Evolutionary conservation across 768 basidiomycete species (phyloP).

Genomic region (Suillus bovinus): DNA sequence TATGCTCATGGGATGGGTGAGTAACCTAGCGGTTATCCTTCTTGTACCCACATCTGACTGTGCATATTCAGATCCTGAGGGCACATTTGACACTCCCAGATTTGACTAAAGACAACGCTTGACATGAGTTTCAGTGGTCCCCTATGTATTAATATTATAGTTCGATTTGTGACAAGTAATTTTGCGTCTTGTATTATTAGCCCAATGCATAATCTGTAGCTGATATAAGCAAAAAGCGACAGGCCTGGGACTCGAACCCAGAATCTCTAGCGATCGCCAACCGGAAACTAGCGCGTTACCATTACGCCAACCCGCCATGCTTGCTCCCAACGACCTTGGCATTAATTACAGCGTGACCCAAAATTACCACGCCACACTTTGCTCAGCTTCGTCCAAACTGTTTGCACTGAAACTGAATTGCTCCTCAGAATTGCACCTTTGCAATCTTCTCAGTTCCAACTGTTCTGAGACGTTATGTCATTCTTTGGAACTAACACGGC

Average conservation of each 20-base stretch:
- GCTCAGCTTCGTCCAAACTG: neutral
- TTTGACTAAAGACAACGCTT: constrained; percentile 26
- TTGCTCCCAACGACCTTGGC: too few species aligned
- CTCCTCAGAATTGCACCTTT: constrained; percentile 1
- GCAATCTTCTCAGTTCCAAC: neutral
- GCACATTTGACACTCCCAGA: constrained; percentile 46
- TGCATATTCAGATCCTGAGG: constrained; percentile 30
- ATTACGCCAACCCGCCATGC: constrained; percentile 59
- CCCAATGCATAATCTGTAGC: neutral
- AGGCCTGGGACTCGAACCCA: constrained; percentile 65
- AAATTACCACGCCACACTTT: constrained; percentile 19
- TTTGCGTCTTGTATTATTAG: neutral
- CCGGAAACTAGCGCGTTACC: constrained; percentile 68
- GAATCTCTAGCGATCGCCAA: constrained; percentile 50
- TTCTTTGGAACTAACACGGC: constrained; percentile 41
- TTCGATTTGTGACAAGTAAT: too few species aligned
- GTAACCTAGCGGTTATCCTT: neutral
- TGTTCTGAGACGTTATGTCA: constrained; percentile 33
- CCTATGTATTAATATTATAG: too few species aligned
- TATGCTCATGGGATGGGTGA: constrained; percentile 57
- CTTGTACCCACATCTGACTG: neutral
- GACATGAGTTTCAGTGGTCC: neutral
- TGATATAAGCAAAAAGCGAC: constrained; percentile 39
- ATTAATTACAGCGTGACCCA: neutral
- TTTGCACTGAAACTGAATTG: constrained; percentile 2